Conservation (phyloP, 139 green algal species). For the Coelastrella sp. region DNA sequence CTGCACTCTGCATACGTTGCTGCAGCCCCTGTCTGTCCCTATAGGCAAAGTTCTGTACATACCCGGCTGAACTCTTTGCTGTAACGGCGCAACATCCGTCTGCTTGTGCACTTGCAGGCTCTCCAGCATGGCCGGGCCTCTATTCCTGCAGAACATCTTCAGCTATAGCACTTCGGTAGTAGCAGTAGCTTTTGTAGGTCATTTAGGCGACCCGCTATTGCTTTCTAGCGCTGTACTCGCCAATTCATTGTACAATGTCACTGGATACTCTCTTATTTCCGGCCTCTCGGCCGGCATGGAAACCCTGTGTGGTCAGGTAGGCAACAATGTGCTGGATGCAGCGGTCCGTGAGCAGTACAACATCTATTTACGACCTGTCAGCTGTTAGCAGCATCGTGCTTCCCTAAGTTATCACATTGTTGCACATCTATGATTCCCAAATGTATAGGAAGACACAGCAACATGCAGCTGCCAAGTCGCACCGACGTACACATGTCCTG, state of each 20-base stretch:
- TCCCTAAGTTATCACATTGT: neutral
- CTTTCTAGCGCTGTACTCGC: conserved; percentile 64
- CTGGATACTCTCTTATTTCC: conserved; percentile 66
- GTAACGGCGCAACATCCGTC: neutral
- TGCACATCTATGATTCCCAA: too few species aligned
- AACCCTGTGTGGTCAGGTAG: conserved; percentile 75
- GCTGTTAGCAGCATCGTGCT: neutral
- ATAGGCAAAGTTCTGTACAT: neutral
- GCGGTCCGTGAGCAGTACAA: neutral
- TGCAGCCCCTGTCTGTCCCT: neutral
- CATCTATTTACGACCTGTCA: neutral
- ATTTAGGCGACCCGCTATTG: conserved; percentile 51
- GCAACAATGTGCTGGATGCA: neutral
- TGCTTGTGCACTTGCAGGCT: conserved; percentile 36
- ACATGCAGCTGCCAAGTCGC: too few species aligned
- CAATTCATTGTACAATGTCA: conserved; percentile 79
- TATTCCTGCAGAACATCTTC: conserved; percentile 58
- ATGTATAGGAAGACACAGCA: too few species aligned
- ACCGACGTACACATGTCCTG: neutral
- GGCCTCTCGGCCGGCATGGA: conserved; percentile 77
- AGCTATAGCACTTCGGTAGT: conserved; percentile 52
- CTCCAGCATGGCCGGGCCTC: conserved; percentile 39
- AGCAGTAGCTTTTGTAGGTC: conserved; percentile 58
- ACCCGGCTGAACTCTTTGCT: neutral
- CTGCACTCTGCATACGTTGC: neutral